These are phyloP conservation scores for Cladosporium cucumerinum DNA, from an alignment of 2,329 filamentous ascomycete genomes.

Conservation along the genomic window DNA sequence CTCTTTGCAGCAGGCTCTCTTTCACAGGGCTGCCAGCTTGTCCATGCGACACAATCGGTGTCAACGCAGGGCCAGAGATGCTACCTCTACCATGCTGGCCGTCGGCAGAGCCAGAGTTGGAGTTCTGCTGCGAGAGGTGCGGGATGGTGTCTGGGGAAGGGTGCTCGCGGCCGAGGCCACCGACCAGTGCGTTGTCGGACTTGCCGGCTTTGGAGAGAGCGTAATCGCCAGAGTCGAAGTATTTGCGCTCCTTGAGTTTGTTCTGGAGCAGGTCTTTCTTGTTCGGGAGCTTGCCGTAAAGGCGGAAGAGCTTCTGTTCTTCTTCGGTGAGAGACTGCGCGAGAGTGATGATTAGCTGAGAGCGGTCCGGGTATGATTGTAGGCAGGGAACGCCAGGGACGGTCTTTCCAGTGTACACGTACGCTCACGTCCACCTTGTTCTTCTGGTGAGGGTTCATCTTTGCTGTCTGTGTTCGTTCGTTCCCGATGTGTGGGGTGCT, in stretches of 20 bases:
- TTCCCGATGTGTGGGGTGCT: background rate
- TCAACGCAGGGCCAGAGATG: constrained; percentile 25
- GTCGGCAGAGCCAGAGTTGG: constrained; percentile 24
- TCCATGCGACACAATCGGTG: constrained; percentile 46
- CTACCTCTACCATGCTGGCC: constrained; percentile 17
- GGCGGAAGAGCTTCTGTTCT: constrained; percentile 92
- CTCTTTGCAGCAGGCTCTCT: constrained; percentile 83
- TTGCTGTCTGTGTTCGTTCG: background rate
- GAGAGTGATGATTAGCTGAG: constrained; percentile 2
- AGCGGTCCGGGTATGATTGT: constrained; percentile 9
- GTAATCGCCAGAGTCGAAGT: constrained; percentile 94
- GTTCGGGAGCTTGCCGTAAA: constrained; percentile 96
- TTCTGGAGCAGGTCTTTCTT: constrained; percentile 96
- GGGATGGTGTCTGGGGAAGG: constrained; percentile 55
- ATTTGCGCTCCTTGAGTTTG: constrained; percentile 98
- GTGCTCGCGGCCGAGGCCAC: constrained; percentile 89
- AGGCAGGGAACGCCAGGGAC: background rate
- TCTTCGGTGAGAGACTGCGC: constrained; percentile 82
- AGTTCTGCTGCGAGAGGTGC: constrained; percentile 33
- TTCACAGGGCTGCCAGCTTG: constrained; percentile 79
- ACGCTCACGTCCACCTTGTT: constrained; percentile 98
- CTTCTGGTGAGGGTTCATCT: constrained; percentile 95
- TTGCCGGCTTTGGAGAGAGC: constrained; percentile 95
- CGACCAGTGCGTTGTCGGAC: constrained; percentile 73
- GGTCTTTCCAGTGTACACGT: constrained; percentile 42